Conservation (phyloP, 192 early-diverging fungal genomes). For the Glomus cerebriforme region DNA sequence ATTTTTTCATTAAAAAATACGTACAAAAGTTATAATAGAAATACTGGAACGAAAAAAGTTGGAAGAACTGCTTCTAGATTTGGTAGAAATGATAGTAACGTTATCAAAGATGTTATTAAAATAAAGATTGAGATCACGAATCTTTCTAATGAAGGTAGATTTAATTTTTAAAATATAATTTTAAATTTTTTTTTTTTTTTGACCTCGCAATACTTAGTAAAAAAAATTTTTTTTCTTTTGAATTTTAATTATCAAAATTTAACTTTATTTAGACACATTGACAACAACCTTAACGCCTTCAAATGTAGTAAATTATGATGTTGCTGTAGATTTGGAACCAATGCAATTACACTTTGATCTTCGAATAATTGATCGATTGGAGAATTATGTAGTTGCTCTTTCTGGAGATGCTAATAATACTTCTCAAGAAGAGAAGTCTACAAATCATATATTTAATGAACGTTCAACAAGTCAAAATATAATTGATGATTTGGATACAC, state of each 20-base stretch:
- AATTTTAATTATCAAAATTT: background rate
- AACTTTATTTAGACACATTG: background rate
- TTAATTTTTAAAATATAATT: no score
- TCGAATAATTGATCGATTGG: conserved; percentile 46
- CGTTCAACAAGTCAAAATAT: conserved; percentile 35
- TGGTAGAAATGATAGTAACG: background rate
- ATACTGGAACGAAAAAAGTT: background rate
- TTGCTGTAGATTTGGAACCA: conserved; percentile 51
- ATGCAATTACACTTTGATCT: conserved; percentile 51
- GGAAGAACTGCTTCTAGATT: background rate
- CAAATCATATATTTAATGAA: background rate
- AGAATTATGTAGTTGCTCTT: conserved; percentile 44
- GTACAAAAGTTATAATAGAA: background rate
- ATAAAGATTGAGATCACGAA: background rate
- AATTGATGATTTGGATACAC: conserved; percentile 40
- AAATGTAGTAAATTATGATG: conserved; percentile 34
- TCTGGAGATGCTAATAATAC: conserved; percentile 20
- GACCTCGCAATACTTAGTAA: no score
- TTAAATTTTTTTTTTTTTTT: background rate
- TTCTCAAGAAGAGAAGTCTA: background rate
- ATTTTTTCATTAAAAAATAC: conserved; percentile 4
- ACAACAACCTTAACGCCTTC: background rate
- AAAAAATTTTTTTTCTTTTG: background rate
- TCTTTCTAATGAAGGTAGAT: conserved; percentile 2
- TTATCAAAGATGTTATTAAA: background rate